Evolutionary conservation across 257 asterid genomes (phyloP).

Genomic region (Orobanche coerulescens): DNA sequence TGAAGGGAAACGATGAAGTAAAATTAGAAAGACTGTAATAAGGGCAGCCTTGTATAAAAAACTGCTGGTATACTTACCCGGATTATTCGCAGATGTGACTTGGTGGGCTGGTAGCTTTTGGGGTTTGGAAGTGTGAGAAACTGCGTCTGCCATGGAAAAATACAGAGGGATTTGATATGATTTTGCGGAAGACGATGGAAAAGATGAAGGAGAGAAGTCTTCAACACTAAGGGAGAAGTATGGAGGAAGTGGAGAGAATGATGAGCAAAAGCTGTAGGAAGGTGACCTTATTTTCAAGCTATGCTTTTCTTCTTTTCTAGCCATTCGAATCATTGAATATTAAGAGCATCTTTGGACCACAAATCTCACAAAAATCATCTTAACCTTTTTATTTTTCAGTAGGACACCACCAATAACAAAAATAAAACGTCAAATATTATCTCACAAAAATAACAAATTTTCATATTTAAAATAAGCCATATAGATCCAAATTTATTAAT

Average conservation of each 20-base stretch:
- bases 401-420: too few species aligned
- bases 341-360: too few species aligned
- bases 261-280: conserved; percentile 44
- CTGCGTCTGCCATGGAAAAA: conserved; percentile 52
- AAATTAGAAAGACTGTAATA: conserved; percentile 41
- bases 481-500: too few species aligned
- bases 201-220: conserved; percentile 37
- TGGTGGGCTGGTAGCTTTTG: conserved; percentile 9
- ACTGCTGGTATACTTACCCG: conserved; percentile 38
- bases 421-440: too few species aligned
- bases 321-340: conserved; percentile 28
- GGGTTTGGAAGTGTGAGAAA: conserved; percentile 27
- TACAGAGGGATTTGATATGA: conserved; percentile 19
- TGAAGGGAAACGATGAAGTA: conserved; percentile 62
- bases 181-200: conserved; percentile 21
- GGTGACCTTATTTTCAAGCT: conserved; percentile 40
- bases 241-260: conserved; percentile 32
- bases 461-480: too few species aligned
- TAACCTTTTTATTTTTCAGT: too few species aligned
- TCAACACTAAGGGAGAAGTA: conserved; percentile 43
- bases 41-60: conserved; percentile 55
- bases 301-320: conserved; percentile 31
- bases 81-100: conserved; percentile 33
- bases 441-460: too few species aligned
- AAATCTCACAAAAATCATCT: too few species aligned